phyloP scores from a whole-genome alignment of 257 asterid species.

The Thymus quinquecostatus region DNA sequence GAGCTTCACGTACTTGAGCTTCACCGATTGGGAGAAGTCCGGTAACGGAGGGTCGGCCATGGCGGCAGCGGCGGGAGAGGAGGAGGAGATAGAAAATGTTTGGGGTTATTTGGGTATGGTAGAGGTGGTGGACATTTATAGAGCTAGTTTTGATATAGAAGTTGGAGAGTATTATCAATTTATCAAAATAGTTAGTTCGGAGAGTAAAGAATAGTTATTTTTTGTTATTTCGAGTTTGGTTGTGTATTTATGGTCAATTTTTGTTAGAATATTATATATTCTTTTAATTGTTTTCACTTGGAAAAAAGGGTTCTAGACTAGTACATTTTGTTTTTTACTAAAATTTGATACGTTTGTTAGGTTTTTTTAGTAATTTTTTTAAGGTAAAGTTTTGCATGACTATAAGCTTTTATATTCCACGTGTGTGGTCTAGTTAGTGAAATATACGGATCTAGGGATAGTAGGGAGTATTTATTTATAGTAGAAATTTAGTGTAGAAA shows the following conservation, averaged over 20 bases:
- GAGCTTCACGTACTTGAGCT: constrained; percentile 48
- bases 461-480: background rate
- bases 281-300: background rate
- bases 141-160: background rate
- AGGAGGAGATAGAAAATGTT: too few relatives aligned
- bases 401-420: background rate
- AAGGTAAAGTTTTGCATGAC: too few relatives aligned
- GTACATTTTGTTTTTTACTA: background rate
- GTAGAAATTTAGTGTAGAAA: too few relatives aligned
- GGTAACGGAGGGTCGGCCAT: constrained; percentile 38
- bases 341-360: background rate
- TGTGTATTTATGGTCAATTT: background rate
- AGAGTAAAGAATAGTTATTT: background rate
- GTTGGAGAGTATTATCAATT: background rate
- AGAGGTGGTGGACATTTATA: background rate
- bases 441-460: background rate
- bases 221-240: background rate
- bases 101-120: too few relatives aligned
- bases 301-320: background rate
- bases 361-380: background rate
- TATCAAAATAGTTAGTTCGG: background rate
- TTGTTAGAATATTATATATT: background rate
- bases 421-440: background rate
- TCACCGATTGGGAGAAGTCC: constrained; percentile 39
- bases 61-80: background rate